Evolutionary conservation across 805 yeast species (phyloP).

Genomic region (Pichia phayaonensis): DNA sequence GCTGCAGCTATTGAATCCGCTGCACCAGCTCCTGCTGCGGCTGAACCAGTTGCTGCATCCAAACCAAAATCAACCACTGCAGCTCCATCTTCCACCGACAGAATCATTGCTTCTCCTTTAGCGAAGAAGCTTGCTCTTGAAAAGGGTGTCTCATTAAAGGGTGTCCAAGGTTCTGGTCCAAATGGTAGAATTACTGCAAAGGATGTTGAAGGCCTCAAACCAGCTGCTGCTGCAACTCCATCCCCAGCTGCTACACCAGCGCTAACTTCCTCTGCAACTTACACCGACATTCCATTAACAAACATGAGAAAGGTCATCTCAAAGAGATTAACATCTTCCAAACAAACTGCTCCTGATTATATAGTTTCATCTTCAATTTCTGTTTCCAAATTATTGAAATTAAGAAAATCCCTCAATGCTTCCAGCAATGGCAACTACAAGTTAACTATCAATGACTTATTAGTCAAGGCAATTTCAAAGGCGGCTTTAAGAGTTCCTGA

Average conservation of each 20-base stretch:
- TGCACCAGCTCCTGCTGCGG: slow-evolving; percentile 21
- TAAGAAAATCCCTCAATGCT: slow-evolving; percentile 84
- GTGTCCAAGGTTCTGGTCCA: slow-evolving; percentile 89
- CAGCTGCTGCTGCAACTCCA: slow-evolving; percentile 28
- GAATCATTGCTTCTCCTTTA: slow-evolving; percentile 90
- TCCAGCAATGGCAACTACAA: slow-evolving; percentile 80
- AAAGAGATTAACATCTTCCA: slow-evolving; percentile 76
- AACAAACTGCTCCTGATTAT: slow-evolving; percentile 84
- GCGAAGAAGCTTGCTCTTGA: slow-evolving; percentile 93
- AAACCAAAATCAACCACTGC: slow-evolving; percentile 29
- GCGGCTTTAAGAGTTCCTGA: slow-evolving; percentile 90
- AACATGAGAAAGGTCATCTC: slow-evolving; percentile 94
- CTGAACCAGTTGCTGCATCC: slow-evolving; percentile 18
- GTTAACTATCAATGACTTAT: slow-evolving; percentile 87
- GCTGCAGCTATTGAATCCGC: slow-evolving; percentile 23
- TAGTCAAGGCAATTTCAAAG: slow-evolving; percentile 88
- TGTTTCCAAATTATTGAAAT: slow-evolving; percentile 83
- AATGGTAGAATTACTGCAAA: slow-evolving; percentile 86
- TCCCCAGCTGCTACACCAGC: slow-evolving; percentile 33
- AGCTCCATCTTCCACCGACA: slow-evolving; percentile 40
- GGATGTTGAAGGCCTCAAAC: slow-evolving; percentile 72
- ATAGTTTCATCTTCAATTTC: slow-evolving; percentile 82
- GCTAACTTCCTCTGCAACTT: slow-evolving; percentile 39
- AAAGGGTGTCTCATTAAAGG: slow-evolving; percentile 80
- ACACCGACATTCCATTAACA: slow-evolving; percentile 78